Percentiles rank a stretch among this genome's conserved stretches.
phyloP scores from a whole-genome alignment of 768 basidiomycete genomes.

The Hydnum rufescens region DNA sequence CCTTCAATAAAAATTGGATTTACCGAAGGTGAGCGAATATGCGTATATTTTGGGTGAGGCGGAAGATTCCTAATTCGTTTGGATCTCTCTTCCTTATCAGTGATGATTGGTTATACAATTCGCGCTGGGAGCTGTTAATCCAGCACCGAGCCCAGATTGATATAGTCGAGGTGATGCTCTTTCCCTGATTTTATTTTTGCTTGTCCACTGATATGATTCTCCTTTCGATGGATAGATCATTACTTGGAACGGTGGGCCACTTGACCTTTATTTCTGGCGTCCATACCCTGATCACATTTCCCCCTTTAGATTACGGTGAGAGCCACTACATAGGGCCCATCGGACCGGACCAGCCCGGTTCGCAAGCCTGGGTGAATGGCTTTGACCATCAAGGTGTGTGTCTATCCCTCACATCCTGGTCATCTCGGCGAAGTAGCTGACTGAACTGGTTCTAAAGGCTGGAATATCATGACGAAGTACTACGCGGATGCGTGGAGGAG shows the following conservation, averaged over 20 bases:
- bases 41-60: neutral
- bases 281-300: neutral
- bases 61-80: neutral
- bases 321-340: slow-evolving; percentile 15
- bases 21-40: slow-evolving; percentile 1
- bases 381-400: slow-evolving; percentile 3
- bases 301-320: slow-evolving; percentile 38
- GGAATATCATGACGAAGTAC: slow-evolving; percentile 29
- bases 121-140: slow-evolving; percentile 19
- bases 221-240: slow-evolving; percentile 12
- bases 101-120: slow-evolving; percentile 20
- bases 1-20: slow-evolving; percentile 46
- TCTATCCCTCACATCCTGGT: neutral
- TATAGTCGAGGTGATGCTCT: slow-evolving; percentile 13
- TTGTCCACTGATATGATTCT: neutral
- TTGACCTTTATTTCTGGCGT: too few relatives aligned
- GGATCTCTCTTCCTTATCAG: too few relatives aligned
- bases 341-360: slow-evolving; percentile 15
- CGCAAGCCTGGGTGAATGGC: slow-evolving; percentile 18
- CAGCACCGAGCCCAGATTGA: slow-evolving; percentile 17
- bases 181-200: neutral
- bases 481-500: slow-evolving; percentile 56
- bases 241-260: slow-evolving; percentile 20
- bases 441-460: neutral
- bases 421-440: neutral